These are phyloP conservation scores for Luffa aegyptiaca DNA, from an alignment of 306 rosid genomes.

Conservation along the genomic window DNA sequence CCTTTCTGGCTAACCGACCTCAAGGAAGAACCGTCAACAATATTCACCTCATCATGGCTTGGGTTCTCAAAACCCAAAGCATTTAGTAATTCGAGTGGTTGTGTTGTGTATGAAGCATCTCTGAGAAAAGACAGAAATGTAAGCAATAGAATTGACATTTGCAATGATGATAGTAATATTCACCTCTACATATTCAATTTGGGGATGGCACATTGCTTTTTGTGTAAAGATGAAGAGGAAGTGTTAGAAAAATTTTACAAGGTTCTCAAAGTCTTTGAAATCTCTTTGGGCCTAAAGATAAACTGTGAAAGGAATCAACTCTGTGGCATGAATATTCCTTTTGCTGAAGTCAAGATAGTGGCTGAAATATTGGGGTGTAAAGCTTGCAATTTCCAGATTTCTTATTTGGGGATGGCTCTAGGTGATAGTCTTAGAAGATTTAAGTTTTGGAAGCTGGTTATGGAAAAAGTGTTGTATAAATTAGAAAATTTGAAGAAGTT, in stretches of 20 bases:
- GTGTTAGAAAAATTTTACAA: not conserved
- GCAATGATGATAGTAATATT: not conserved
- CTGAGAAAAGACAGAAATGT: slow-evolving; percentile 32
- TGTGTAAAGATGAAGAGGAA: not conserved
- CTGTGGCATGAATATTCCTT: not conserved
- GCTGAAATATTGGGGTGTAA: not conserved
- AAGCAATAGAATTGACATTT: slow-evolving; percentile 10
- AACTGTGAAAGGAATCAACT: not conserved
- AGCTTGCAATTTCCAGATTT: not conserved
- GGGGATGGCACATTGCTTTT: not conserved
- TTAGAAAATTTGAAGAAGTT: not conserved
- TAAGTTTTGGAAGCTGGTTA: not conserved
- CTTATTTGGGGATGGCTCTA: not conserved
- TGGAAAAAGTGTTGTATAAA: not conserved
- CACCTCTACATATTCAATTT: not conserved
- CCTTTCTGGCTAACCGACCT: slow-evolving; percentile 27
- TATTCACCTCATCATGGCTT: slow-evolving; percentile 34
- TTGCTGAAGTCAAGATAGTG: not conserved
- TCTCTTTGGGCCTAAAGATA: not conserved
- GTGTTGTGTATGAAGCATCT: slow-evolving; percentile 91
- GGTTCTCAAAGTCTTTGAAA: not conserved
- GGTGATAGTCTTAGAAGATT: not conserved
- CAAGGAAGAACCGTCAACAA: slow-evolving; percentile 27
- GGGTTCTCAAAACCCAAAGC: slow-evolving; percentile 58
- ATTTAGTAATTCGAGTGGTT: slow-evolving; percentile 91